Base-by-base conservation (phyloP, 2,329 filamentous ascomycete species). In the Fusarium proliferatum region DNA sequence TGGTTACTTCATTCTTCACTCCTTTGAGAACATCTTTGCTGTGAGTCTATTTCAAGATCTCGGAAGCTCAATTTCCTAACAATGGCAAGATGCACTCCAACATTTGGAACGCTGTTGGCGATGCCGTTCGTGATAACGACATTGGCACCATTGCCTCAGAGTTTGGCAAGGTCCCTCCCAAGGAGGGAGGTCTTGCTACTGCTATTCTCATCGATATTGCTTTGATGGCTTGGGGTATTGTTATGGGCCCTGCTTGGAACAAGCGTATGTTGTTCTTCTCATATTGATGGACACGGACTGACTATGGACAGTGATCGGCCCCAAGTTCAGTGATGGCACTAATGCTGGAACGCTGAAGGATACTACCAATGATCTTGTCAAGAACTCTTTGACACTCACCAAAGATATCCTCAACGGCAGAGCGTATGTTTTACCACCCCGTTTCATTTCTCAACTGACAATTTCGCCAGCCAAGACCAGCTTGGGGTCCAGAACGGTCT, bases 191-290 rank as follows among this genome's bases (percentile, higher is more conserved):
- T 1, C 42, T 68, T 33, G 59, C 68, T 39, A 13, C 43, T 3
- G 48, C 65, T 17, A 71, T 71, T 26, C 45, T 64, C 11, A 69
- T 71, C 4, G 68, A 71, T 3, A 69, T 71, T 52, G 68, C 66
- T 5, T 23, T 65, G 26, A 69, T 69, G 33, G 49, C 43, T 17
- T 69, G 68, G 68, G 68, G 65, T 21, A 42, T 71, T 0, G 64
- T 71, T 9, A 71, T 71, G 64, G 68, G 68, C 4, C 68, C 65
- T 34, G 56, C 68, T 7, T 71, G 68, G 68, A 71, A 69, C n/a
- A 71, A 69, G 17, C 19, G 65, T 65, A 61, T 1, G 12, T 11
- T 10, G 3, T 21, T 13, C 12, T 10, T 16, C 4, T 21, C 45
- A 4, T 16, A 21, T 21, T 9, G 0, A 28, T 48, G 3, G 19